phyloP scores from a whole-genome alignment of 371 early-diverging fungal species.

The Syncephalastrum contaminatum region DNA sequence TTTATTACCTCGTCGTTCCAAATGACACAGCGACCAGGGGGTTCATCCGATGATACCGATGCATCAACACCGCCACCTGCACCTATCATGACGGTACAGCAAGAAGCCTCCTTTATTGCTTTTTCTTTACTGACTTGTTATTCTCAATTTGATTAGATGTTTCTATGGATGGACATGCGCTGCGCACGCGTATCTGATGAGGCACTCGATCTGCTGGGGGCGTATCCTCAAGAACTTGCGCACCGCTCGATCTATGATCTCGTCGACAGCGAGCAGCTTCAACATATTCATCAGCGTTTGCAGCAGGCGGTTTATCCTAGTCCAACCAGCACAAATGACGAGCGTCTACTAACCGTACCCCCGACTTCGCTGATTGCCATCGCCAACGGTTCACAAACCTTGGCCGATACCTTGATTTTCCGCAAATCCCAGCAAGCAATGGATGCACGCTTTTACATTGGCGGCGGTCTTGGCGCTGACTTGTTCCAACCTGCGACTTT shows the following conservation, averaged over 20 bases:
- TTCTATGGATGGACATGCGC: slow-evolving; percentile 53
- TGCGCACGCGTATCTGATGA: slow-evolving; percentile 62
- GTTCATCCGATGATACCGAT: background rate
- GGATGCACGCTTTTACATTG: slow-evolving; percentile 44
- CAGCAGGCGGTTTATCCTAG: slow-evolving; percentile 6
- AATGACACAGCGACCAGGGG: slow-evolving; percentile 16
- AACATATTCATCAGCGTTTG: slow-evolving; percentile 38
- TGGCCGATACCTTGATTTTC: slow-evolving; percentile 9
- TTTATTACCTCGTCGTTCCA: slow-evolving; percentile 11
- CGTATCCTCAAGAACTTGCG: slow-evolving; percentile 58
- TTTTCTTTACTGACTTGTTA: background rate
- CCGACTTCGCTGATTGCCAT: slow-evolving; percentile 8
- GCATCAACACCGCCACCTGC: background rate
- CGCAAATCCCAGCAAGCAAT: slow-evolving; percentile 3
- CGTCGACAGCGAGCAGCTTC: slow-evolving; percentile 44
- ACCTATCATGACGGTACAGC: slow-evolving; percentile 12
- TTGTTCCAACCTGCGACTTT: slow-evolving; percentile 28
- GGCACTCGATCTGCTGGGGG: slow-evolving; percentile 51
- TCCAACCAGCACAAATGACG: slow-evolving; percentile 3
- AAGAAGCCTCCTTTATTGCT: background rate
- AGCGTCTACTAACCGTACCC: slow-evolving; percentile 4
- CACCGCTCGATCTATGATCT: slow-evolving; percentile 59
- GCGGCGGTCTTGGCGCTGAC: slow-evolving; percentile 63
- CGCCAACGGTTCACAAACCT: slow-evolving; percentile 19
- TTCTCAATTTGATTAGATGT: slow-evolving; percentile 14